Percentiles rank a stretch among this genome's conserved stretches.
phyloP scores from a whole-genome alignment of 805 yeast genomes.

The Candida patagonica region DNA sequence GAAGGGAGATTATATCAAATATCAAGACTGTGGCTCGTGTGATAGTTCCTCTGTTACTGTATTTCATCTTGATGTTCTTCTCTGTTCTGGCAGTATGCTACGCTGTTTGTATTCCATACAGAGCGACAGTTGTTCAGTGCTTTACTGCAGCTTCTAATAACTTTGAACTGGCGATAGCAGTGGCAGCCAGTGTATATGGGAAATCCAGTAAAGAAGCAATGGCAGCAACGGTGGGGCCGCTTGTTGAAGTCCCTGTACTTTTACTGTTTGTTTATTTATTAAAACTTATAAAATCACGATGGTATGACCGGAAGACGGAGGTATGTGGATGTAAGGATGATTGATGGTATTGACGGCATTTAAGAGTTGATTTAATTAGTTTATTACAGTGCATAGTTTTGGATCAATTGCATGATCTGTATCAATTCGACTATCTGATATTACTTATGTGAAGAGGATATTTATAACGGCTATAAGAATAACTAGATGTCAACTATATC shows the following conservation, averaged over 20 bases:
- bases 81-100: conserved; percentile 23
- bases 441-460: no score
- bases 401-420: no score
- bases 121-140: conserved; percentile 38
- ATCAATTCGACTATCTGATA: no score
- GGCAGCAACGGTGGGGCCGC: conserved; percentile 53
- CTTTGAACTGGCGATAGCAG: conserved; percentile 48
- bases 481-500: no score
- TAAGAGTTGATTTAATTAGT: no score
- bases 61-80: conserved; percentile 42
- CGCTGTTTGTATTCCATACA: conserved; percentile 28
- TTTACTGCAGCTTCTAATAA: conserved; percentile 53
- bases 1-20: conserved; percentile 38
- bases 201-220: conserved; percentile 42
- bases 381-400: no score
- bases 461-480: no score
- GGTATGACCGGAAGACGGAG: no score
- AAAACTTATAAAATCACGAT: not conserved
- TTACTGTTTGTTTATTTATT: conserved; percentile 15
- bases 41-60: conserved; percentile 39
- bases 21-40: conserved; percentile 43
- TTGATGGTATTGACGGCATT: no score
- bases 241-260: conserved; percentile 49
- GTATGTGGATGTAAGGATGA: no score
- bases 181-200: conserved; percentile 45